Evolutionary conservation across 257 asterid species (phyloP).

Genomic region (Solanum peruvianum): DNA sequence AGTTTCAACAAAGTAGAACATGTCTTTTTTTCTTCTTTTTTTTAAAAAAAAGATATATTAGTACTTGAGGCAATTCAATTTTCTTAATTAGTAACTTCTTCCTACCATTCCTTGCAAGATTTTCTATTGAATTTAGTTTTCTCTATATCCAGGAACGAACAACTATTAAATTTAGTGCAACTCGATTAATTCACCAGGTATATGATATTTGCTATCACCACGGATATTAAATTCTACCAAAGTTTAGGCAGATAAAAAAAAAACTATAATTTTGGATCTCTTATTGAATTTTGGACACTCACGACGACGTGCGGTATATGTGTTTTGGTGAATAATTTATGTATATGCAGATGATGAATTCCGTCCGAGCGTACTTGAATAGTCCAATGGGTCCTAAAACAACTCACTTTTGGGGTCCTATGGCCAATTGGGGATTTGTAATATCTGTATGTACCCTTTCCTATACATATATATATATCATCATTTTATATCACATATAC

Average conservation of each 20-base stretch:
- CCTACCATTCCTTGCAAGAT: background rate
- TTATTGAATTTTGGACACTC: background rate
- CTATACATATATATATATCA: background rate
- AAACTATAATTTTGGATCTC: too few species aligned
- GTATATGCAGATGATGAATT: background rate
- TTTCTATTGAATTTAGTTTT: background rate
- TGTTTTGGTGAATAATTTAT: background rate
- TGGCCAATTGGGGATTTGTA: constrained; percentile 38
- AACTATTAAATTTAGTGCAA: too few species aligned
- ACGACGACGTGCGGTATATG: background rate
- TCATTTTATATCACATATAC: background rate
- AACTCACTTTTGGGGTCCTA: constrained; percentile 39
- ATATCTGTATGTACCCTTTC: constrained; percentile 10
- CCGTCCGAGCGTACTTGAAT: constrained; percentile 21
- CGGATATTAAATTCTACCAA: background rate
- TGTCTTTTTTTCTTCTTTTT: background rate
- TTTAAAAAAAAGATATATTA: background rate
- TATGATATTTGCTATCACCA: background rate
- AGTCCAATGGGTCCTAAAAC: constrained; percentile 36
- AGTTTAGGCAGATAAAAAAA: background rate
- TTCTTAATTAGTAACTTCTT: background rate
- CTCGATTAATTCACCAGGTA: background rate
- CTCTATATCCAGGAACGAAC: background rate
- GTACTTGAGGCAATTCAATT: background rate
- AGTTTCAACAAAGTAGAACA: background rate